Evolutionary conservation across 768 basidiomycete genomes (phyloP).

Genomic region (Ramaria rubella): DNA sequence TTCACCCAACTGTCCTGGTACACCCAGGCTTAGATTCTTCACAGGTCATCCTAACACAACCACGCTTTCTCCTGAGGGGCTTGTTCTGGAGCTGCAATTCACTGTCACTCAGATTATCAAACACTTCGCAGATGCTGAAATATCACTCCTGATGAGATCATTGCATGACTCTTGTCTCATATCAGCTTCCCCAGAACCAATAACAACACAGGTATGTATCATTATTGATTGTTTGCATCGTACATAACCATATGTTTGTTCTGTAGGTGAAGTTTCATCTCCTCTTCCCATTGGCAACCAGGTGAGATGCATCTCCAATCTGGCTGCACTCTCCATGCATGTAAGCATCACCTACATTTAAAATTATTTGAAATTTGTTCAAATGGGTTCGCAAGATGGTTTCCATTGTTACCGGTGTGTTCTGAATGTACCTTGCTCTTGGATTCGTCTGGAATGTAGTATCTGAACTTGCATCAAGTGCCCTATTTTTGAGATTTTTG

Average conservation of each 20-base stretch:
- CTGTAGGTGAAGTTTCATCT: slow-evolving; percentile 25
- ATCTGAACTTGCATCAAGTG: too few species aligned
- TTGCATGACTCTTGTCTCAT: slow-evolving; percentile 10
- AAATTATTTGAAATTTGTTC: too few species aligned
- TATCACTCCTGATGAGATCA: slow-evolving; percentile 5
- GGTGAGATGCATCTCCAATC: slow-evolving; percentile 11
- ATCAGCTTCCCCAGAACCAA: not conserved
- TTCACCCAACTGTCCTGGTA: slow-evolving; percentile 11
- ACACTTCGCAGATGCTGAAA: slow-evolving; percentile 3
- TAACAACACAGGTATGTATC: slow-evolving; percentile 17
- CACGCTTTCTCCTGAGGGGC: not conserved
- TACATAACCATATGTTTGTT: not conserved
- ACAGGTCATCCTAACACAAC: slow-evolving; percentile 4
- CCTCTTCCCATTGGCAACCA: slow-evolving; percentile 20
- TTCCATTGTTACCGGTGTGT: too few species aligned
- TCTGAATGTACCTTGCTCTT: too few species aligned
- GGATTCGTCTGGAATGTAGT: too few species aligned
- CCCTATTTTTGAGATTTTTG: too few species aligned
- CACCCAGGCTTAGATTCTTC: slow-evolving; percentile 2
- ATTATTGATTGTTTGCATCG: not conserved
- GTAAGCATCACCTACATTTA: not conserved
- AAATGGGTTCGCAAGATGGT: too few species aligned
- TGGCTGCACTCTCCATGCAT: slow-evolving; percentile 4
- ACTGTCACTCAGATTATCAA: slow-evolving; percentile 5
- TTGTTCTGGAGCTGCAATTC: slow-evolving; percentile 4